Evolutionary conservation across 1,139 yeast species (phyloP), one percentile per base, ranked within the genome.

Genomic region (Suhomyces kunorum): DNA sequence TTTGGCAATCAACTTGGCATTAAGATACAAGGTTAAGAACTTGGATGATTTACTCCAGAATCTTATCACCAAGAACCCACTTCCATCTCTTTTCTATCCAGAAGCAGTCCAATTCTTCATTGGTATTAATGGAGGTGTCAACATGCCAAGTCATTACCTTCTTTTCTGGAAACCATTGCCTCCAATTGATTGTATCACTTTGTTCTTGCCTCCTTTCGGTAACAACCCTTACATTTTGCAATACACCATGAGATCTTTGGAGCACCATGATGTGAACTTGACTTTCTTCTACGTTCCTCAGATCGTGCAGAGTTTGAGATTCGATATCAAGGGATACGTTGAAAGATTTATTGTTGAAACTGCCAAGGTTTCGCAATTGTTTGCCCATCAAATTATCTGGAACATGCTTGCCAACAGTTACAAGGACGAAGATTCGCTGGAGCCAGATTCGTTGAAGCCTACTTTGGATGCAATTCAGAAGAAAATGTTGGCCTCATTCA

Each of bases 381-480:
- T 94, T 71, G 90, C 98, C 0, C 99, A 94, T 63, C 99, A 94
- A 64, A 90, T 94, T 49, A 88, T 94, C 46, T 94, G 99, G 99
- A 94, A 94, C 56, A 88, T 94, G 85, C 68, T 86, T 54, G 98
- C 99, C 1, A 94, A 94, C 59, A 80, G 92, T 48, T 92, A 78
- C 62, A 85, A 83, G 53, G 98, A 88, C 59, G 98, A 92, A 55
- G 95, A 88, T 19, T 83, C 86, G 1, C 70, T 78, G 0, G 74
- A 76, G 5, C 96, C 96, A 5, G 97, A 92, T 63, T 71, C 78
- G 0, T 71, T 92, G 50, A 90, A 92, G 59, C 97, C 98, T 1
- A 76, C 77, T 2, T 73, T 92, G 49, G 97, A 90, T 58, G 71
- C 74, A 37, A 88, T 90, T 25, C 80, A 84, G 47, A 67, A 67